Evolutionary conservation across 2,329 filamentous ascomycete species (phyloP).

Genomic region (Fonsecaea pedrosoi): DNA sequence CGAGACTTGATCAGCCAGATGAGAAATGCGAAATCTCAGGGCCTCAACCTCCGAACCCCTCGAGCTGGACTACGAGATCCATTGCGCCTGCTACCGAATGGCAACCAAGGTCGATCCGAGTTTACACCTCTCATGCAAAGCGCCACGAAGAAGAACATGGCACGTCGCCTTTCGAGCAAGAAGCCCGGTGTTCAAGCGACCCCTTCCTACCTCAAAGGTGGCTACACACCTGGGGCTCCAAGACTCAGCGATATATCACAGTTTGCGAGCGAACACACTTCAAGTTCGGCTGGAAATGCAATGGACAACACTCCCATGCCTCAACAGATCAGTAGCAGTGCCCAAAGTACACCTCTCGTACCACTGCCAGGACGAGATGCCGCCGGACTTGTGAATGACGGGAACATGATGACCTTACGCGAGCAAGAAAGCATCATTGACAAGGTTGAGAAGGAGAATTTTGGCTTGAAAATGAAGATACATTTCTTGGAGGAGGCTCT

Average conservation of each 20-base stretch:
- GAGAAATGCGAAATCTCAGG: conserved; percentile 65
- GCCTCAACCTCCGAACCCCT: conserved; percentile 73
- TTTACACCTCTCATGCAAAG: conserved; percentile 94
- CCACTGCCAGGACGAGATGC: conserved; percentile 69
- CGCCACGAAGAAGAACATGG: conserved; percentile 70
- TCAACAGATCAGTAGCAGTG: conserved; percentile 80
- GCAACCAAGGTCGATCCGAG: conserved; percentile 67
- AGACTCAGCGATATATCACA: conserved; percentile 73
- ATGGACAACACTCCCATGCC: conserved; percentile 75
- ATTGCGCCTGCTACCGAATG: conserved; percentile 72
- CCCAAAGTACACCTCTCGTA: conserved; percentile 80
- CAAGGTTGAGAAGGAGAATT: conserved; percentile 97
- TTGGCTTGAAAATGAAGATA: conserved; percentile 94
- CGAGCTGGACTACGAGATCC: conserved; percentile 71
- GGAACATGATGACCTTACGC: conserved; percentile 86
- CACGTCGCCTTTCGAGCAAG: conserved; percentile 67
- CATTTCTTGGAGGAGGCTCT: conserved; percentile 94
- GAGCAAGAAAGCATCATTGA: conserved; percentile 95
- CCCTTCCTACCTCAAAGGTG: conserved; percentile 69
- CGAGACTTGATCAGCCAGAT: conserved; percentile 78
- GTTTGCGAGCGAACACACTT: conserved; percentile 68
- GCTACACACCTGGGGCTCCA: conserved; percentile 77
- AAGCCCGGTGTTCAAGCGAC: conserved; percentile 66
- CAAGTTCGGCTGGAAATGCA: conserved; percentile 67
- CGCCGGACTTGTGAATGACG: conserved; percentile 76